A percentile compares a stretch with the other conserved stretches of the same genome.
These are phyloP conservation scores for Nothopassalora personata DNA, from an alignment of 2,329 filamentous ascomycete species.

Conservation along the genomic window DNA sequence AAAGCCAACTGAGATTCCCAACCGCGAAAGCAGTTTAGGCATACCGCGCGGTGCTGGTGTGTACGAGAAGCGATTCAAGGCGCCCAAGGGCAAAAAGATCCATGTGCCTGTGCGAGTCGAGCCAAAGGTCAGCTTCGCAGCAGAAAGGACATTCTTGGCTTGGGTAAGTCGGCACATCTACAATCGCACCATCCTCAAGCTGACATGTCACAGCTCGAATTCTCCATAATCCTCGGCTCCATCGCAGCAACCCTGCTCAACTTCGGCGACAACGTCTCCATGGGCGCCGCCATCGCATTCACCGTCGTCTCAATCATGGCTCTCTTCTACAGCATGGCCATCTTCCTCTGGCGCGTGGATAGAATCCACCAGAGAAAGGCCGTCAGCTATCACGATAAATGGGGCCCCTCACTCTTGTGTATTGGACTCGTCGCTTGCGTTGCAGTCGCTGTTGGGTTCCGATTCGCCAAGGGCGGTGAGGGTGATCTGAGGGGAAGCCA, in stretches of 20 bases:
- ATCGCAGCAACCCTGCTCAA: constrained; percentile 81
- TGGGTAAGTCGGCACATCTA: constrained; percentile 58
- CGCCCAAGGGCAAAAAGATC: constrained; percentile 78
- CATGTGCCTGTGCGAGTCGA: constrained; percentile 94
- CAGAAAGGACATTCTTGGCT: constrained; percentile 89
- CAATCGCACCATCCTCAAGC: background rate
- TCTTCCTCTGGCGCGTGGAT: constrained; percentile 83
- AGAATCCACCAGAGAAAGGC: constrained; percentile 78
- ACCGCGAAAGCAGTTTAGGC: constrained; percentile 38
- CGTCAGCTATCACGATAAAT: constrained; percentile 87
- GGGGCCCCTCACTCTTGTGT: constrained; percentile 76
- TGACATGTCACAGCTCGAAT: constrained; percentile 65
- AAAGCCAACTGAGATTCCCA: constrained; percentile 41
- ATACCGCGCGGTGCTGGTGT: constrained; percentile 37
- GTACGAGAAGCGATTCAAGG: constrained; percentile 54
- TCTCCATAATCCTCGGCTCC: constrained; percentile 86
- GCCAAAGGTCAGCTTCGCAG: constrained; percentile 95
- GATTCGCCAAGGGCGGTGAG: constrained; percentile 55
- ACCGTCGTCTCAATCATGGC: constrained; percentile 72
- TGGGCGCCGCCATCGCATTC: constrained; percentile 62
- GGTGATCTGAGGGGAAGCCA: constrained; percentile 36
- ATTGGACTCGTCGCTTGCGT: constrained; percentile 66
- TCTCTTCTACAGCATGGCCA: constrained; percentile 73
- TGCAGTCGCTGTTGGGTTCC: constrained; percentile 71
- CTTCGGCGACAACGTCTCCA: constrained; percentile 62